Percentiles rank a stretch among this genome's conserved stretches.
phyloP scores from a whole-genome alignment of 306 rosid species.

The Notholithocarpus densiflorus region DNA sequence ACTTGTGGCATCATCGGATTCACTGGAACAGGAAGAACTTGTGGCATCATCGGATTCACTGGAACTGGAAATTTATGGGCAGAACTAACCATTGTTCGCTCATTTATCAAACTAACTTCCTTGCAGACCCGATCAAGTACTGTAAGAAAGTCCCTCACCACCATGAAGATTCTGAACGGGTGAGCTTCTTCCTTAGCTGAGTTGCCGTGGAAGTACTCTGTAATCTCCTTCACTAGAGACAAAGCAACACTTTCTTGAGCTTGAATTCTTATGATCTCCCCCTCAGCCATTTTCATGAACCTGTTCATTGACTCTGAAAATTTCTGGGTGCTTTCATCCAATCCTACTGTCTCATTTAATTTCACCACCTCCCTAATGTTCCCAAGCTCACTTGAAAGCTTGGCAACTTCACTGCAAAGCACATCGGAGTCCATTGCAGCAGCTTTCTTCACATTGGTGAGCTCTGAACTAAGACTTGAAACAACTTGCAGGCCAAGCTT shows the following conservation, averaged over 20 bases:
- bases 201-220: constrained; percentile 95
- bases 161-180: constrained; percentile 91
- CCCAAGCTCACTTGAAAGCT: constrained; percentile 68
- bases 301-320: constrained; percentile 71
- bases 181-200: constrained; percentile 94
- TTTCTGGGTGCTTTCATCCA: constrained; percentile 38
- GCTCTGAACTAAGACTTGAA: constrained; percentile 75
- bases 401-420: constrained; percentile 67
- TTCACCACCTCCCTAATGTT: constrained; percentile 50
- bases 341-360: constrained; percentile 31
- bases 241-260: constrained; percentile 89
- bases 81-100: constrained; percentile 70
- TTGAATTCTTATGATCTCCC: constrained; percentile 68
- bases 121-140: constrained; percentile 85
- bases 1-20: constrained; percentile 59
- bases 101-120: constrained; percentile 85
- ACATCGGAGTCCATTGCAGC: constrained; percentile 93
- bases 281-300: constrained; percentile 76
- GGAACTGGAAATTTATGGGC: constrained; percentile 91
- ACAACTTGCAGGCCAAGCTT: constrained; percentile 83
- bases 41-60: constrained; percentile 80
- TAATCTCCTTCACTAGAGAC: constrained; percentile 87
- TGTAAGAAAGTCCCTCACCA: constrained; percentile 78
- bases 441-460: constrained; percentile 80
- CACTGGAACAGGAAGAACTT: constrained; percentile 43